These are phyloP conservation scores for Hypomontagnella monticulosa DNA, from an alignment of 495 filamentous ascomycete genomes.

Conservation along the genomic window DNA sequence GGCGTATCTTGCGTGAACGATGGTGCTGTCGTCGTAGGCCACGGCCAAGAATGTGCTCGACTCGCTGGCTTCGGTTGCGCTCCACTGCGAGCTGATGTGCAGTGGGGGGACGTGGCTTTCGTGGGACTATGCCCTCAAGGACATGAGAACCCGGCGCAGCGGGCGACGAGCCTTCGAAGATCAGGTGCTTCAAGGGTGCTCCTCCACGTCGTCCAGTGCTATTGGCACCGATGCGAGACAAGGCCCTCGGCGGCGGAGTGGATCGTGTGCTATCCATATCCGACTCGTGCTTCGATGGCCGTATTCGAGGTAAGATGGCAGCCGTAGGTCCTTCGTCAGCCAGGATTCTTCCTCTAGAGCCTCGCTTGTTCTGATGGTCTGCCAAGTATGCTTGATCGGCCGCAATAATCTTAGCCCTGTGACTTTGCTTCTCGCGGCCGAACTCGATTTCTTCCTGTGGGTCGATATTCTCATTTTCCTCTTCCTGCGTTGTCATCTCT, in stretches of 20 bases:
- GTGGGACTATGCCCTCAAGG: conserved; percentile 54
- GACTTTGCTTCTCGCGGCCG: conserved; percentile 83
- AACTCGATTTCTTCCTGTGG: conserved; percentile 85
- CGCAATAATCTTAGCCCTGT: conserved; percentile 78
- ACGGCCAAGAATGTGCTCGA: conserved; percentile 85
- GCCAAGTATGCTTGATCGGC: conserved; percentile 60
- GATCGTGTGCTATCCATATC: conserved; percentile 67
- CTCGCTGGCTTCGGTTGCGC: conserved; percentile 84
- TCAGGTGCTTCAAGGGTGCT: conserved; percentile 60
- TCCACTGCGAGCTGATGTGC: conserved; percentile 94
- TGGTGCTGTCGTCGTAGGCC: conserved; percentile 72
- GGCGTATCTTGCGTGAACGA: conserved; percentile 66
- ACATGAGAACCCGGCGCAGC: conserved; percentile 48
- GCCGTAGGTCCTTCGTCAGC: conserved; percentile 70
- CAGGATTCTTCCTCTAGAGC: conserved; percentile 42
- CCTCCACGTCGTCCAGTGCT: conserved; percentile 56
- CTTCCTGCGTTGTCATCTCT: conserved; percentile 78
- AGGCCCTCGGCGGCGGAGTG: conserved; percentile 63
- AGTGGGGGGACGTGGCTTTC: conserved; percentile 80
- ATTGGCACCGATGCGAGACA: conserved; percentile 53
- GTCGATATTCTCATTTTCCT: conserved; percentile 88
- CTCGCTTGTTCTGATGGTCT: conserved; percentile 60
- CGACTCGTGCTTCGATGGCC: conserved; percentile 66
- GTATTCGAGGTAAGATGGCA: conserved; percentile 59
- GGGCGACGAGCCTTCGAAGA: conserved; percentile 63